Percentiles rank a stretch among this genome's conserved stretches.
phyloP scores from a whole-genome alignment of 257 asterid species.

The Coffea eugenioides region DNA sequence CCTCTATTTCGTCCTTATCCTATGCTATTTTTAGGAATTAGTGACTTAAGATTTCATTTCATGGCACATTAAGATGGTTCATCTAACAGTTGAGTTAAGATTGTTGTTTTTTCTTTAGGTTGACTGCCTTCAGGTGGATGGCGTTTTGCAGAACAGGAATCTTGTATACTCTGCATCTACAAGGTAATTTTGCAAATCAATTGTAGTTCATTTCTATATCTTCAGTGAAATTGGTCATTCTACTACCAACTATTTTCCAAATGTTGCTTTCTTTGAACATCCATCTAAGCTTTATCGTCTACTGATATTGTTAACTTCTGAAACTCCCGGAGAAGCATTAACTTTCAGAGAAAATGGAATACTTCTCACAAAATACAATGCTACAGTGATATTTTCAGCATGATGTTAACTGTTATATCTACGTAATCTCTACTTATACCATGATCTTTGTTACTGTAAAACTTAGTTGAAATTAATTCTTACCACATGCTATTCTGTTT shows the following conservation, averaged over 20 bases:
- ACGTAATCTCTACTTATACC: slow-evolving; percentile 2
- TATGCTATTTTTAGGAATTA: neutral
- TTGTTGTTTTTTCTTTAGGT: slow-evolving; percentile 50
- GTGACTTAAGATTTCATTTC: slow-evolving; percentile 1
- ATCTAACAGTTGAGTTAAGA: slow-evolving; percentile 7
- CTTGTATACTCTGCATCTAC: slow-evolving; percentile 98
- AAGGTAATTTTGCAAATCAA: slow-evolving; percentile 43
- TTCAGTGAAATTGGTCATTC: neutral
- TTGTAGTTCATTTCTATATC: neutral
- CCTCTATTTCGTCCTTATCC: neutral
- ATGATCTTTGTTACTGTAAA: neutral
- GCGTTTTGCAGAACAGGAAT: slow-evolving; percentile 83
- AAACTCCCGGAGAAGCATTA: neutral
- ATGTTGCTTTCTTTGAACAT: neutral
- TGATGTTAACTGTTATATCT: neutral
- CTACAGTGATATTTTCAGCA: neutral
- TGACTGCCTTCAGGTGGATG: slow-evolving; percentile 97
- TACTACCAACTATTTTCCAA: neutral
- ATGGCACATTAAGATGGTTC: neutral
- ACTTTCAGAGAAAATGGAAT: neutral
- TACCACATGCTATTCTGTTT: neutral
- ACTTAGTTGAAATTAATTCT: neutral
- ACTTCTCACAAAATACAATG: neutral
- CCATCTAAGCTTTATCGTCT: slow-evolving; percentile 4
- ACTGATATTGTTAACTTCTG: neutral